Base-by-base conservation (phyloP, 768 basidiomycete genomes). In the Mycena epipterygia region DNA sequence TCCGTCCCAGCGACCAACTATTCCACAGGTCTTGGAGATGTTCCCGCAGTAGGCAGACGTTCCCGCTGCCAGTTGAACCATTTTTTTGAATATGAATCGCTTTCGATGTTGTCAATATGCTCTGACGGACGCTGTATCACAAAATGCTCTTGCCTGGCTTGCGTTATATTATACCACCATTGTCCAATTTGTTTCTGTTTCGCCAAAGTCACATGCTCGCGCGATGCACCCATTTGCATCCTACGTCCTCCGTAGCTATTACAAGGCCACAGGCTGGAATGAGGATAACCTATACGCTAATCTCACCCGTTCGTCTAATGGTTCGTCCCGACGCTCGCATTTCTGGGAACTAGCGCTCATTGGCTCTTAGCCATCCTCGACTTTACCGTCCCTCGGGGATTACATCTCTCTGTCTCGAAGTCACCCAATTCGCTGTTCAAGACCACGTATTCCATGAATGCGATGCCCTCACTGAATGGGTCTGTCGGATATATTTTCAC, bases 271-370 rank as follows among this genome's bases (percentile, higher is more conserved):
- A 35, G 94, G 95, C 71, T 99, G 97, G 97, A 96, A 96, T 75
- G 95, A 97, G 78, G 97, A 98, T 81, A 97, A 97, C 76, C 85
- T 97, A 25, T 98, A 95, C 76, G 90, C 93, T 3, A 95, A 97
- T 73, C 76, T 99, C 49, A 98, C 95, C 1, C 90, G 95, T 63
- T 94, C 95, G 39, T 97, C 96, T 2, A 91, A 89, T 82, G 94
- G 96, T 97, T 37, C 70, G 81, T 70, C 23, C n/a, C 25, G 41
- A 6, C 46, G 9, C 44, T n/a, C 67, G 3, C 52, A 39, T n/a
- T 27, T n/a, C 5, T 29, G 44, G 42, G 66, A 56, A 32, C 44
- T 61, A 46, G 46, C 74, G 17, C 77, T 67, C 41, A 41, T 39
- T 33, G 29, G 51, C 19, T 9, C 23, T 25, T 79, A 95, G 96